Evolutionary conservation across 352 stramenopile genomes (phyloP), one percentile per base, ranked within the genome.

Genomic region (Phytophthora chlamydospora): DNA sequence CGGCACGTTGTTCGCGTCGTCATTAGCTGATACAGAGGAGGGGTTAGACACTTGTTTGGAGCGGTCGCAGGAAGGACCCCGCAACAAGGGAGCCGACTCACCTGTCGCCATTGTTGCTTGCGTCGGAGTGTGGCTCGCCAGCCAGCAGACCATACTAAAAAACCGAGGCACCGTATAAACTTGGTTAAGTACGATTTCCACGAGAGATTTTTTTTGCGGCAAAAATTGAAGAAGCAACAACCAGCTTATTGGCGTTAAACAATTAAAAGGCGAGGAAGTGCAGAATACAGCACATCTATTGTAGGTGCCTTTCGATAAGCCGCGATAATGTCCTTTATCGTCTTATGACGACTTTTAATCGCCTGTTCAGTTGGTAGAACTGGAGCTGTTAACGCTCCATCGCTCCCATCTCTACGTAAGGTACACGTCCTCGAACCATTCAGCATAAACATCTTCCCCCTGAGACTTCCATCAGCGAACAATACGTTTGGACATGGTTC

Each of bases 1-100:
- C 43, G 64, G 68, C 38, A 54, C 19, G 14, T 62, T 48, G 19
- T 17, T 69, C 19, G 55, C 40, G n/a, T 62, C 39, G 27, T 63
- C 51, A 27, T 47, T 63, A 36, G 39, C 51, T 56, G 42, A 58
- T 6, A 9, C 6, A 36, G 34, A 24, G 6, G 32, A 17, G 41
- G 7, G 17, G 32, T 50, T 36, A 44, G 17, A 12, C n/a, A 32
- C 13, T 43, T 7, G 2, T 16, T 46, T 16, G 5, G 29, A 31
- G 3, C 29, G 17, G 27, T 33, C 7, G 6, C 21, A 38, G 27
- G 9, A 39, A 24, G 11, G 43, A 38, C 11, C 13, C 21, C 13
- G 6, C 21, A 24, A 24, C 21, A 24, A 21, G 34, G n/a, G 36
- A 27, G 8, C n/a, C 7, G 3, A 45, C 38, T 9, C 13, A 58